Evolutionary conservation across 345 rosid genomes (phyloP).

Genomic region (Eucalyptus lansdowneana): DNA sequence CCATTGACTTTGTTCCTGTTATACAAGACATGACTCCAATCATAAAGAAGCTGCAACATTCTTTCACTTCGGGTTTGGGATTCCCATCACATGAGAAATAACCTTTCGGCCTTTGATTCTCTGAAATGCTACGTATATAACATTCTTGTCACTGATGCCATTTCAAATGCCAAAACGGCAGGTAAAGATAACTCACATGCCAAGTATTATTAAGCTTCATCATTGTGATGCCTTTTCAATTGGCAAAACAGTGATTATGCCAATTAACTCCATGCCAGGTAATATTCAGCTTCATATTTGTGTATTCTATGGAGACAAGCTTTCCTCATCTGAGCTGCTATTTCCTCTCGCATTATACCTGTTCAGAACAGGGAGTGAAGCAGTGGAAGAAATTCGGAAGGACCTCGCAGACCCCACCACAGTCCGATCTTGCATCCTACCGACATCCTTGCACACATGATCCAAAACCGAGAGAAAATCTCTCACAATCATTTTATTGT

Average conservation of each 20-base stretch:
- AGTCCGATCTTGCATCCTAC: conserved; percentile 69
- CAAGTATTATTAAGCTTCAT: not conserved
- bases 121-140: not conserved
- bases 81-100: not conserved
- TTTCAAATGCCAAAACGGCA: not conserved
- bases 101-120: not conserved
- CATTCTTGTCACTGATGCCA: not conserved
- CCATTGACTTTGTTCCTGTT: too few species aligned
- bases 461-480: conserved; percentile 75
- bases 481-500: conserved; percentile 44
- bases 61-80: not conserved
- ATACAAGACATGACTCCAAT: too few species aligned
- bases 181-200: not conserved
- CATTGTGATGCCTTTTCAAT: not conserved
- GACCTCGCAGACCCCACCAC: conserved; percentile 79
- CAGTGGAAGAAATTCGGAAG: conserved; percentile 64
- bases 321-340: conserved; percentile 71
- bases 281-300: not conserved
- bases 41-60: not conserved
- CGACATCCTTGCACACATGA: conserved; percentile 96
- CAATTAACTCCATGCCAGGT: not conserved
- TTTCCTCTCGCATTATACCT: conserved; percentile 53
- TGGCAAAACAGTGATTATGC: not conserved
- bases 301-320: conserved; percentile 54
- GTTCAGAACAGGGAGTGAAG: conserved; percentile 74